Percentiles rank a stretch among this genome's conserved stretches.
These are phyloP conservation scores for Erodium moschatum DNA, from an alignment of 441 rosid genomes.

Conservation along the genomic window DNA sequence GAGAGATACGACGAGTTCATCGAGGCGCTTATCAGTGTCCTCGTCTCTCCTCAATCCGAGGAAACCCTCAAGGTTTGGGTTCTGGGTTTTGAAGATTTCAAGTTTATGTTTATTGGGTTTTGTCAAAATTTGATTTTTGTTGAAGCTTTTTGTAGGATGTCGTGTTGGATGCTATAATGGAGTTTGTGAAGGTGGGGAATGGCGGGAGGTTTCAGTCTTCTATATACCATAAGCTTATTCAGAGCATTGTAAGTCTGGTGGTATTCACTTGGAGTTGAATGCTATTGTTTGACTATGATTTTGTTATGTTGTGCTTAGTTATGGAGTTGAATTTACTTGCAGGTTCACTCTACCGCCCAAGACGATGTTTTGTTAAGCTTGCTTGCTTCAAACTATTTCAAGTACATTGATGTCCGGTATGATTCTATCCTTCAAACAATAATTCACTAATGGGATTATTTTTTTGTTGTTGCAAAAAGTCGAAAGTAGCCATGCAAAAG, in stretches of 20 bases:
- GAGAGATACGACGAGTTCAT: conserved; percentile 70
- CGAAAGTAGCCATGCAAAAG: too few species aligned
- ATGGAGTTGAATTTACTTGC: conserved; percentile 16
- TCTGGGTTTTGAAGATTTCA: not conserved
- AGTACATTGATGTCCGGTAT: conserved; percentile 70
- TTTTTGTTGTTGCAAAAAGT: too few species aligned
- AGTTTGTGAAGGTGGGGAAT: conserved; percentile 66
- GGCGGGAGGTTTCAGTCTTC: conserved; percentile 63
- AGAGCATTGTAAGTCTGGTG: conserved; percentile 45
- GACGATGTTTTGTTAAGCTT: conserved; percentile 37
- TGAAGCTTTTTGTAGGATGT: conserved; percentile 41
- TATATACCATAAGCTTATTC: conserved; percentile 55
- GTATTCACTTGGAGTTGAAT: not conserved
- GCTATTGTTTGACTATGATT: not conserved
- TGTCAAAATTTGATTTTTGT: conserved; percentile 4
- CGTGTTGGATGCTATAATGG: conserved; percentile 71
- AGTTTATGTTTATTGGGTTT: not conserved
- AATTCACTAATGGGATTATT: too few species aligned
- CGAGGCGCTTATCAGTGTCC: conserved; percentile 38
- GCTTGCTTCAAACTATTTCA: conserved; percentile 64
- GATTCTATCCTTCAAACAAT: conserved; percentile 10
- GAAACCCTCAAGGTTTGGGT: conserved; percentile 48
- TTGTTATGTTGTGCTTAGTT: not conserved
- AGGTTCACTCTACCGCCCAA: conserved; percentile 45
- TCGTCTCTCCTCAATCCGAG: conserved; percentile 38